A percentile compares a stretch with the other conserved stretches of the same genome.
Conservation (phyloP, 2,329 filamentous ascomycete species). For the Hypoxylon sp. region DNA sequence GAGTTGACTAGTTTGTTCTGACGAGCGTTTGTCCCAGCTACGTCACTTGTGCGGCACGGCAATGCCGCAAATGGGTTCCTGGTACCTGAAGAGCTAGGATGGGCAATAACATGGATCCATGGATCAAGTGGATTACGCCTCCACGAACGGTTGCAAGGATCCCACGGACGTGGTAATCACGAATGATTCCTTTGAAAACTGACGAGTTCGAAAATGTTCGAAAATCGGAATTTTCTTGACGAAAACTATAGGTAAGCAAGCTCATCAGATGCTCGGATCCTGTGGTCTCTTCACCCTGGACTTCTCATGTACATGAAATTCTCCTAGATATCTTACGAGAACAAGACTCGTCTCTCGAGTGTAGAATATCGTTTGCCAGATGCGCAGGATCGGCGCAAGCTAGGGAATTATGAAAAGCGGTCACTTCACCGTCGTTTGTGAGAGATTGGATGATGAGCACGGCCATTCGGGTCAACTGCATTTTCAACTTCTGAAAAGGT, state of each 20-base stretch:
- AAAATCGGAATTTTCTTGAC: slow-evolving; percentile 31
- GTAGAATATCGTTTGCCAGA: slow-evolving; percentile 18
- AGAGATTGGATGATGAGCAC: slow-evolving; percentile 28
- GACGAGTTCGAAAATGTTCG: slow-evolving; percentile 22
- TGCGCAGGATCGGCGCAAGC: slow-evolving; percentile 27
- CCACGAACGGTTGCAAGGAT: slow-evolving; percentile 42
- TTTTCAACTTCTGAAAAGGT: slow-evolving; percentile 38
- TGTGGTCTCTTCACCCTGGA: neutral
- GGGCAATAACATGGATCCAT: slow-evolving; percentile 36
- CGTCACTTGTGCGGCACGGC: slow-evolving; percentile 45
- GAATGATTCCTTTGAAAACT: slow-evolving; percentile 34
- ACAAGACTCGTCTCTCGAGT: slow-evolving; percentile 15
- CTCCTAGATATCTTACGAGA: slow-evolving; percentile 17
- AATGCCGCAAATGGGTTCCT: slow-evolving; percentile 38
- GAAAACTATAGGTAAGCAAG: slow-evolving; percentile 17
- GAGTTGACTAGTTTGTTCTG: slow-evolving; percentile 23
- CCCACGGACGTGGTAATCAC: slow-evolving; percentile 33
- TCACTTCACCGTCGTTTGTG: slow-evolving; percentile 43
- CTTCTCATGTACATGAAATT: slow-evolving; percentile 29
- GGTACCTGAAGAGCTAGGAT: slow-evolving; percentile 38
- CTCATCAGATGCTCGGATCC: slow-evolving; percentile 12
- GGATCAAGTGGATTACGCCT: slow-evolving; percentile 39
- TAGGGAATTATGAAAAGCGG: slow-evolving; percentile 36
- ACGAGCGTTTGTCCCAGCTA: slow-evolving; percentile 43
- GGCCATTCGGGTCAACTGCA: slow-evolving; percentile 29